Evolutionary conservation across 225 moss, liverwort and hornwort genomes (phyloP).

Genomic region (Marchantia polymorpha): DNA sequence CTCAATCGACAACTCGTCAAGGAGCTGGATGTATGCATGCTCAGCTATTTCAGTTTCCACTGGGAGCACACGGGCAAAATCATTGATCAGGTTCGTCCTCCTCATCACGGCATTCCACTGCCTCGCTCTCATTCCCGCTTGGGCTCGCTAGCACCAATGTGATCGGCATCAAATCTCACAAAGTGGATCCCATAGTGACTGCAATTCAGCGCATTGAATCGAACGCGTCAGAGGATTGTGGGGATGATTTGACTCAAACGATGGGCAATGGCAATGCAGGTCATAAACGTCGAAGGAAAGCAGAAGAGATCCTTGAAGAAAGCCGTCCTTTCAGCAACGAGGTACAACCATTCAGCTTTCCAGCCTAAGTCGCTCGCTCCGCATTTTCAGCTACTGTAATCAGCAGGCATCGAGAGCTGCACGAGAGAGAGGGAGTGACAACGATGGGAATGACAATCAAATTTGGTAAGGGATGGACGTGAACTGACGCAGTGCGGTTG

Average conservation of each 20-base stretch:
- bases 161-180: no score
- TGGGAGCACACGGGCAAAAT: constrained; percentile 36
- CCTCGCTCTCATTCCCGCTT: no score
- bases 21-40: constrained; percentile 48
- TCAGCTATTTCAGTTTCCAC: constrained; percentile 51
- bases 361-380: background rate
- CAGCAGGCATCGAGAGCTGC: no score
- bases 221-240: no score
- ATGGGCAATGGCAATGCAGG: constrained; percentile 13
- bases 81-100: constrained; percentile 36
- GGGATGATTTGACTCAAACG: background rate
- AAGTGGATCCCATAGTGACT: no score
- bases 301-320: constrained; percentile 34
- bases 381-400: no score
- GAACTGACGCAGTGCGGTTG: background rate
- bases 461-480: no score
- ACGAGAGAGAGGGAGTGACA: background rate
- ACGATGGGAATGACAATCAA: no score
- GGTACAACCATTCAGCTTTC: constrained; percentile 22
- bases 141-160: no score
- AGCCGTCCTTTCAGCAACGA: constrained; percentile 41
- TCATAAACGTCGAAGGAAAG: constrained; percentile 28
- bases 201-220: no score
- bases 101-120: no score
- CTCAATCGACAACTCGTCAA: constrained; percentile 19